Evolutionary conservation across 768 basidiomycete genomes (phyloP).

Genomic region (Cytidiella melzeri): DNA sequence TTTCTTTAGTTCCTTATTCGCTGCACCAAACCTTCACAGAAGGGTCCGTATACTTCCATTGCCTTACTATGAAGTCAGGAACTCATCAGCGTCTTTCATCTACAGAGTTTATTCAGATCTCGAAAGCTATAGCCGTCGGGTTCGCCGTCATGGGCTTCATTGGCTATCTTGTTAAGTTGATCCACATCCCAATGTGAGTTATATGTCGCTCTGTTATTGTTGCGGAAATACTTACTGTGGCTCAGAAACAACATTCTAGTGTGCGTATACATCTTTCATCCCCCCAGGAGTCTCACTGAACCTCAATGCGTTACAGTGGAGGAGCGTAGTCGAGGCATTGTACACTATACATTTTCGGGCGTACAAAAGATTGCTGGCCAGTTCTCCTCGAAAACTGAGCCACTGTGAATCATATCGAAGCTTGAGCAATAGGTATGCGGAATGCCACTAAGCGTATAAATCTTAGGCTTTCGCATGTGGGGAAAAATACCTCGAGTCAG

Average conservation of each 20-base stretch:
- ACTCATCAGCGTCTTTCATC: not conserved
- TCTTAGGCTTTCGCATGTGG: not conserved
- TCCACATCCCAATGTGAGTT: conserved; percentile 96
- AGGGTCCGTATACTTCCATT: conserved; percentile 50
- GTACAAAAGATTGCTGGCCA: no score
- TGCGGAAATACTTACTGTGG: not conserved
- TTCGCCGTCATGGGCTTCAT: conserved; percentile 99
- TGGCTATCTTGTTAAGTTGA: conserved; percentile 97
- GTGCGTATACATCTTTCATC: conserved; percentile 47
- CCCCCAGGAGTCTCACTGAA: not conserved
- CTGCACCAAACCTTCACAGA: conserved; percentile 96
- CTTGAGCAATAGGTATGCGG: not conserved
- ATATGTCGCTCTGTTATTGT: not conserved
- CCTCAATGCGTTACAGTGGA: conserved; percentile 41
- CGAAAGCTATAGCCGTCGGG: conserved; percentile 92
- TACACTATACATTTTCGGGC: not conserved
- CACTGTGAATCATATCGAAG: no score
- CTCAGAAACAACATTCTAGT: conserved; percentile 94
- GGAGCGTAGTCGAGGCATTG: conserved; percentile 47
- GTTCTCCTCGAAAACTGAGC: no score
- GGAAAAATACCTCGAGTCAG: not conserved
- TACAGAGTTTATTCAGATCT: conserved; percentile 91
- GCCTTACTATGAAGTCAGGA: not conserved
- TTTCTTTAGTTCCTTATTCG: conserved; percentile 79
- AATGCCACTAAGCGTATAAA: not conserved